Evolutionary conservation across 23 red algal species (phyloP), one percentile per base, ranked within the genome.

Genomic region (Gracilariopsis chorda): DNA sequence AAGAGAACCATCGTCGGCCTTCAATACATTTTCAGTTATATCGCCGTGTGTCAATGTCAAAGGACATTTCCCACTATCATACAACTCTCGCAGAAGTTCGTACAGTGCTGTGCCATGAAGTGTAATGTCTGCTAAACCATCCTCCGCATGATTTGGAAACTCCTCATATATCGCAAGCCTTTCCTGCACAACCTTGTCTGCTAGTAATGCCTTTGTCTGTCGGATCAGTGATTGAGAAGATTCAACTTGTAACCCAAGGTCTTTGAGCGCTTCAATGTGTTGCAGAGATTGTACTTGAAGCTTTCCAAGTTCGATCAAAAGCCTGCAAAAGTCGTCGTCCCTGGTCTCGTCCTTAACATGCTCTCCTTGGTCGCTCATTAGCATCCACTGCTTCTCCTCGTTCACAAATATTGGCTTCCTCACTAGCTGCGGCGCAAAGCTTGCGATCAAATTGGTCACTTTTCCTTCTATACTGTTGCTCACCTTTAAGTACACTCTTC

Each of bases 351-450:
- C 23, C 6, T 36, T 25, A 6, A 80, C 32, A 12, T n/a, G 7
- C 37, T 80, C 49, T 17, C 49, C 75, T 39, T 80, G 17, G 27
- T 80, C 75, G 20, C 56, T 44, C 75, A 80, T 80, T n/a, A 80
- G 48, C 75, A 80, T 80, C 75, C 75, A 80, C 6, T 80, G 33
- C 48, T 80, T 60, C 43, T 80, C 75, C 2, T 80, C 48, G 10
- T 58, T 58, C 8, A 80, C 75, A 59, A 21, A 35, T 21, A 80
- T 35, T 36, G 49, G 75, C 32, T 80, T 55, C 24, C 51, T 6
- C 17, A 80, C 75, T 16, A 80, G 20, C 0, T 58, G 34, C 42
- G 75, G 75, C 48, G 75, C 75, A 57, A 80, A 80, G 6, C 75
- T 28, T 1, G 75, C 75, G 10, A 80, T 29, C 30, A 60, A 4